A percentile compares a stretch with the other conserved stretches of the same genome.
Evolutionary conservation across 345 rosid species (phyloP).

Genomic region (Populus pruinosa): DNA sequence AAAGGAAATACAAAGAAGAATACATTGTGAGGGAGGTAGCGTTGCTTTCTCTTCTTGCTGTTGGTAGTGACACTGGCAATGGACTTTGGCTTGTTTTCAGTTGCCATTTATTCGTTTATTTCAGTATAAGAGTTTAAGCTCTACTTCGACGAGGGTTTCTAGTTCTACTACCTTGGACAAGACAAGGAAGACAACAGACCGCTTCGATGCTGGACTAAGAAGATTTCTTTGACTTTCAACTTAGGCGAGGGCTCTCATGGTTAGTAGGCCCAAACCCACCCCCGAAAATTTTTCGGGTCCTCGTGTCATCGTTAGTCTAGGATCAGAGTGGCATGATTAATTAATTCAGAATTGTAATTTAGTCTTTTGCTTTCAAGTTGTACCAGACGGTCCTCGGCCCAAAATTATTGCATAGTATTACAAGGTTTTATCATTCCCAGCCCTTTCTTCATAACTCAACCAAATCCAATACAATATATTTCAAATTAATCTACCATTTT

Average conservation of each 20-base stretch:
- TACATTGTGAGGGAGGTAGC: constrained; percentile 71
- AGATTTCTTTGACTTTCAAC: neutral
- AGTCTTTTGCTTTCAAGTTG: too few relatives aligned
- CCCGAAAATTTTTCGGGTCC: neutral
- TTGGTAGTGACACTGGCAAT: constrained; percentile 4
- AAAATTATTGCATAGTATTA: neutral
- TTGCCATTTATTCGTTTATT: constrained; percentile 36
- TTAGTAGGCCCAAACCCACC: neutral
- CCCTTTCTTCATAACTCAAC: neutral
- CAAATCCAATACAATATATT: neutral
- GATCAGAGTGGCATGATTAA: neutral
- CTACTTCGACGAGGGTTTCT: neutral
- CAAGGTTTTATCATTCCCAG: neutral
- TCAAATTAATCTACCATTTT: too few relatives aligned
- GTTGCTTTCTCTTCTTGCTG: constrained; percentile 76
- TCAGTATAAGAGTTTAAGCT: neutral
- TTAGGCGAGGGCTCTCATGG: neutral
- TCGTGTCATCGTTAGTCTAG: too few relatives aligned
- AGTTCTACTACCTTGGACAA: neutral
- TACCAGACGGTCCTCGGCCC: too few relatives aligned
- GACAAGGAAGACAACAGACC: neutral
- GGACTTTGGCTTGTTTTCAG: constrained; percentile 35
- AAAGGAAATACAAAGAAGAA: neutral
- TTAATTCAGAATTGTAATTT: neutral
- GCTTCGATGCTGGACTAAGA: neutral